Percentiles rank a stretch among this genome's conserved stretches.
phyloP scores from a whole-genome alignment of 2,329 filamentous ascomycete species.

The Aspergillus brunneoviolaceus region DNA sequence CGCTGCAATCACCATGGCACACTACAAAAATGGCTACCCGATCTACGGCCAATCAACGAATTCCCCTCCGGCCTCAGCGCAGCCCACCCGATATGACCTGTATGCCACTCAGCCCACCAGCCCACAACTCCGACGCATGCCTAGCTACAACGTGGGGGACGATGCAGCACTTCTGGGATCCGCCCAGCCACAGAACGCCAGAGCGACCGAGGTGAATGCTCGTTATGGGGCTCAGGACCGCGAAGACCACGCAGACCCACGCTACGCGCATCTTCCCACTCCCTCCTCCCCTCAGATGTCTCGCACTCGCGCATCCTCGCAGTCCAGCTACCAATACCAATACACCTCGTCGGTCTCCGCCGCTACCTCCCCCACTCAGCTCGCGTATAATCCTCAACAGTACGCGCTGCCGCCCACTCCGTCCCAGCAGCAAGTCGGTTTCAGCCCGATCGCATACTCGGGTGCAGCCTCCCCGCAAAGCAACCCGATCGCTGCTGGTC shows the following conservation, averaged over 20 bases:
- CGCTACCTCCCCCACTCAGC: slow-evolving; percentile 50
- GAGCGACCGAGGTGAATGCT: slow-evolving; percentile 36
- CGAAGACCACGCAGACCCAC: slow-evolving; percentile 34
- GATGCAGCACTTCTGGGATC: slow-evolving; percentile 57
- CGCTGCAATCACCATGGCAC: slow-evolving; percentile 48
- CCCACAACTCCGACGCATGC: slow-evolving; percentile 53
- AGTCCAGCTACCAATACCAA: slow-evolving; percentile 52
- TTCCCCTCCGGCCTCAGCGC: slow-evolving; percentile 28
- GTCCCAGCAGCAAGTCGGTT: slow-evolving; percentile 53
- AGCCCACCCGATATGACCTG: slow-evolving; percentile 41
- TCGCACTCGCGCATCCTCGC: slow-evolving; percentile 43
- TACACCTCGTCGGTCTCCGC: slow-evolving; percentile 28
- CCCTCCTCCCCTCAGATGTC: slow-evolving; percentile 35
- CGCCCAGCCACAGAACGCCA: slow-evolving; percentile 25
- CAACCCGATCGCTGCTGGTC: slow-evolving; percentile 18
- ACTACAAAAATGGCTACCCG: slow-evolving; percentile 54
- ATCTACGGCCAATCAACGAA: slow-evolving; percentile 43
- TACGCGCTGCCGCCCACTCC: slow-evolving; percentile 52
- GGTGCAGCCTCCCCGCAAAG: slow-evolving; percentile 27
- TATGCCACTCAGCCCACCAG: slow-evolving; percentile 43
- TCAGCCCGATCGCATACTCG: slow-evolving; percentile 69
- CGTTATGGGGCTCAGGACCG: slow-evolving; percentile 38
- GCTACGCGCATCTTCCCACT: slow-evolving; percentile 37
- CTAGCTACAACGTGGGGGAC: slow-evolving; percentile 76
- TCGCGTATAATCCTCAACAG: slow-evolving; percentile 62